These are phyloP conservation scores for Paraconiothyrium sp. DNA, from an alignment of 2,329 filamentous ascomycete genomes.

Conservation along the genomic window DNA sequence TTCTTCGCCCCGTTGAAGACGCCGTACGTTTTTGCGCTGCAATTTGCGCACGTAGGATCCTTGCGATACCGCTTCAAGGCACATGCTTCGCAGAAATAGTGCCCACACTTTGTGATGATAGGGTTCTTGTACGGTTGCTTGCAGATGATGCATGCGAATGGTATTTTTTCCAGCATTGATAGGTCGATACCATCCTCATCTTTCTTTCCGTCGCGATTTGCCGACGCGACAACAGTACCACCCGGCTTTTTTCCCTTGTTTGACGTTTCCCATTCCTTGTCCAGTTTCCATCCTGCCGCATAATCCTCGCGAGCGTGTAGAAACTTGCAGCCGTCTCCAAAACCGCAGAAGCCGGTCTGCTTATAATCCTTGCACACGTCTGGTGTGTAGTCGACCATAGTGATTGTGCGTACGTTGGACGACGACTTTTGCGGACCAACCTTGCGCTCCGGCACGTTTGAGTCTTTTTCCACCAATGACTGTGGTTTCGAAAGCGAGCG, in stretches of 20 bases:
- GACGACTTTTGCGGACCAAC: conserved; percentile 90
- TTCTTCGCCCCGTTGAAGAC: conserved; percentile 91
- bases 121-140: conserved; percentile 79
- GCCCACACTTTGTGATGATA: conserved; percentile 87
- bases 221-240: conserved; percentile 65
- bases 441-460: conserved; percentile 72
- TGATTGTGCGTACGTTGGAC: conserved; percentile 90
- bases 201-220: conserved; percentile 58
- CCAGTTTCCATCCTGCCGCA: conserved; percentile 94
- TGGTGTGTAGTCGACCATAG: conserved; percentile 87
- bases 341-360: conserved; percentile 71
- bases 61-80: conserved; percentile 87
- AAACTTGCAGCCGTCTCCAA: conserved; percentile 84
- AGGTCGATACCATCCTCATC: conserved; percentile 69
- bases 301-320: conserved; percentile 80
- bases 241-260: conserved; percentile 69
- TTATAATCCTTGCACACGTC: conserved; percentile 98
- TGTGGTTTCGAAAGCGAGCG: conserved; percentile 56
- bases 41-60: conserved; percentile 86
- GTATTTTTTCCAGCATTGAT: conserved; percentile 81
- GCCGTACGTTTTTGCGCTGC: conserved; percentile 83
- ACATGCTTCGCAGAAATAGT: conserved; percentile 95
- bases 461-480: conserved; percentile 80
- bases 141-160: conserved; percentile 90
- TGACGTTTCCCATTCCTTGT: conserved; percentile 89